Conservation (phyloP, 2,329 filamentous ascomycete genomes). For the Phialocephala subalpina region DNA sequence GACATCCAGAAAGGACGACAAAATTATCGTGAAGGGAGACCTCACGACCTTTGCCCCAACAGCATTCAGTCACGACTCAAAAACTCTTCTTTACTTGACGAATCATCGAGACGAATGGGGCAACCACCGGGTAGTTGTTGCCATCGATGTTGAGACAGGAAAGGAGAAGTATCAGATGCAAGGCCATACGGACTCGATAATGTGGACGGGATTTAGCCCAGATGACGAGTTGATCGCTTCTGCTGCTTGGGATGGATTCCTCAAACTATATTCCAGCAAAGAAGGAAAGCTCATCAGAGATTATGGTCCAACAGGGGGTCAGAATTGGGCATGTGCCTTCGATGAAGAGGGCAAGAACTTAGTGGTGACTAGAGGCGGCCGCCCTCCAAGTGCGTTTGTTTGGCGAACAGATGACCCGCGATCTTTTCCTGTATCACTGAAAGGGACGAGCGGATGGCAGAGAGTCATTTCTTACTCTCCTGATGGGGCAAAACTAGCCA, state of each 20-base stretch:
- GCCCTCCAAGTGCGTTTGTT: neutral
- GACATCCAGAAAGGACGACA: neutral
- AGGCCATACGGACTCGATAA: constrained; percentile 9
- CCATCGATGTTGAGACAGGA: constrained; percentile 1
- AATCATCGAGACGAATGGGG: constrained; percentile 1
- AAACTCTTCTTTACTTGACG: constrained; percentile 7
- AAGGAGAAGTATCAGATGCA: constrained; percentile 2
- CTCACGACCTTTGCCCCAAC: neutral
- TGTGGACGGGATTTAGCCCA: constrained; percentile 9
- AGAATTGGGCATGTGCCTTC: constrained; percentile 13
- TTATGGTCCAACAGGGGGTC: constrained; percentile 9
- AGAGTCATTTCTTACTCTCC: constrained; percentile 11
- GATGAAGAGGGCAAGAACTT: constrained; percentile 6
- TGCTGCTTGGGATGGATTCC: constrained; percentile 6
- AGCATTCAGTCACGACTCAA: neutral
- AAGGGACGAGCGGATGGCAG: neutral
- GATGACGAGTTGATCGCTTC: constrained; percentile 5
- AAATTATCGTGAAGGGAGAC: neutral
- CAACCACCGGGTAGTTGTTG: neutral
- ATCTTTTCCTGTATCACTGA: constrained; percentile 5
- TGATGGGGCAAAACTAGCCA: constrained; percentile 5
- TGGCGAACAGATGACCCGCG: constrained; percentile 7
- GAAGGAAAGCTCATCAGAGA: constrained; percentile 1
- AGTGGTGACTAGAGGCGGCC: neutral
- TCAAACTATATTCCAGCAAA: neutral